phyloP scores from a whole-genome alignment of 805 yeast genomes.

The Osmozyma mogii region DNA sequence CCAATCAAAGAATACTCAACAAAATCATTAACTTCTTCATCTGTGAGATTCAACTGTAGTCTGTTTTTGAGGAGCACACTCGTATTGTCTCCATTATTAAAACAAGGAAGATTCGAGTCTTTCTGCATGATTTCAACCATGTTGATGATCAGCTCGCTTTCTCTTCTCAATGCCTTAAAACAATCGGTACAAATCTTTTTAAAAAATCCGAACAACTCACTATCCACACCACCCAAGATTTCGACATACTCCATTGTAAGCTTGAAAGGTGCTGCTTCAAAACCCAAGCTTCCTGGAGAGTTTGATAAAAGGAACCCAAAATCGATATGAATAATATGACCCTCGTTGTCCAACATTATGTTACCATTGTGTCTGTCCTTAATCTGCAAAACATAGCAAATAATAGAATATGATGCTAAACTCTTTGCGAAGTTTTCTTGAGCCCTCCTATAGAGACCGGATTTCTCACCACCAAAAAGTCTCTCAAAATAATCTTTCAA shows the following conservation, averaged over 20 bases:
- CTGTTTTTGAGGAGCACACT: constrained; percentile 73
- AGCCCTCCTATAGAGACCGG: constrained; percentile 57
- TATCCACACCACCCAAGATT: constrained; percentile 69
- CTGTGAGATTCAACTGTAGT: constrained; percentile 68
- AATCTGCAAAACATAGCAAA: constrained; percentile 83
- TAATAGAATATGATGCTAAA: constrained; percentile 84
- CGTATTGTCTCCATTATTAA: constrained; percentile 79
- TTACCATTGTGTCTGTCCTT: constrained; percentile 97
- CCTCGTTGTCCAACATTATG: constrained; percentile 92
- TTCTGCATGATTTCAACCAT: constrained; percentile 93
- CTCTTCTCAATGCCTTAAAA: constrained; percentile 63
- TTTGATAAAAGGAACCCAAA: constrained; percentile 90
- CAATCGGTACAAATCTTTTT: constrained; percentile 59
- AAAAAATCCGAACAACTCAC: constrained; percentile 54
- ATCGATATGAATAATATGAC: constrained; percentile 92
- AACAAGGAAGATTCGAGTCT: constrained; percentile 86
- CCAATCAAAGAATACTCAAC: constrained; percentile 72
- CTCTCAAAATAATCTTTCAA: constrained; percentile 71
- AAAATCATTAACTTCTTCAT: constrained; percentile 63
- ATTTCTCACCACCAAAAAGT: constrained; percentile 60
- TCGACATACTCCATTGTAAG: constrained; percentile 86
- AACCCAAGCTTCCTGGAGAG: constrained; percentile 95
- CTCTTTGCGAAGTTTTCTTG: constrained; percentile 81
- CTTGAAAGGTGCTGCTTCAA: constrained; percentile 97
- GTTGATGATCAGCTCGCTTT: constrained; percentile 66